Percentiles rank a stretch among this genome's conserved stretches.
These are phyloP conservation scores for Raphanus raphanistrum DNA, from an alignment of 345 rosid genomes.

Conservation along the genomic window DNA sequence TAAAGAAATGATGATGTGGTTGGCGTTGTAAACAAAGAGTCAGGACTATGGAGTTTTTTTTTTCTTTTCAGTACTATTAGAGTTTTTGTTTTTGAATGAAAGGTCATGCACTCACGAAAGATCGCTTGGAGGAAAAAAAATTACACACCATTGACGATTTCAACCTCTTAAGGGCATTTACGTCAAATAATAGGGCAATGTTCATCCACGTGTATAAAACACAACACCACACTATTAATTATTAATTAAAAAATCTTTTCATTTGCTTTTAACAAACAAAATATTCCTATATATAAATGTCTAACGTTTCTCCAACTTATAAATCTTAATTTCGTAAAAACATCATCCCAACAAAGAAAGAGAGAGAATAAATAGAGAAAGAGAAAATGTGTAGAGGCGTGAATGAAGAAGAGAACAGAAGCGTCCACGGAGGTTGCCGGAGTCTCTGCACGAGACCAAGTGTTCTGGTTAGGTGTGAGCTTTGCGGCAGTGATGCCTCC, in stretches of 20 bases:
- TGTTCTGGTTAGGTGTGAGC: conserved; percentile 53
- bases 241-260: background rate
- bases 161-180: conserved; percentile 23
- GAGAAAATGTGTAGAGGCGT: conserved; percentile 57
- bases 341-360: background rate
- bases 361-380: background rate
- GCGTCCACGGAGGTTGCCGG: conserved; percentile 27
- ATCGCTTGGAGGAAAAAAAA: background rate
- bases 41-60: background rate
- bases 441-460: conserved; percentile 25
- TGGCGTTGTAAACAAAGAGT: background rate
- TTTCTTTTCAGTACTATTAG: no score
- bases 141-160: background rate
- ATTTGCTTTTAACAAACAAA: conserved; percentile 9
- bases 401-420: conserved; percentile 32
- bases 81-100: background rate
- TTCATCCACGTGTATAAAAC: conserved; percentile 38
- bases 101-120: background rate
- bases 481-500: conserved; percentile 56
- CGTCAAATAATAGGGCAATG: conserved; percentile 29
- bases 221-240: conserved; percentile 17
- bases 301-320: conserved; percentile 21
- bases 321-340: conserved; percentile 1
- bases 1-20: background rate
- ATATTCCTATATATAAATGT: conserved; percentile 26